Evolutionary conservation across 1,139 yeast species (phyloP).

Genomic region (Blastobotrys apis): DNA sequence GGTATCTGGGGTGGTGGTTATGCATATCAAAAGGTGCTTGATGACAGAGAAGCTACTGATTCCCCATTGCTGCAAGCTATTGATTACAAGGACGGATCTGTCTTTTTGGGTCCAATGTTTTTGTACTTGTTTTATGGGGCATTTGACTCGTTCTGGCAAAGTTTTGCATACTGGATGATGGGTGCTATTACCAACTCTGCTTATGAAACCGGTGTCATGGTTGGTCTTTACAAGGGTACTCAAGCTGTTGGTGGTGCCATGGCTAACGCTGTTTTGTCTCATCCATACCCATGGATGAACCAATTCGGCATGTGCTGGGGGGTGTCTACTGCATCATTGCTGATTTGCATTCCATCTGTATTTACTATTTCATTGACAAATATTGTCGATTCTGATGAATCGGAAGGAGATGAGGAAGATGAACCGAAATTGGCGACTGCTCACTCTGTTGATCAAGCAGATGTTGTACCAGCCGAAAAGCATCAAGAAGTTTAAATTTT

Average conservation of each 20-base stretch:
- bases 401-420: constrained; percentile 4
- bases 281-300: constrained; percentile 39
- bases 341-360: constrained; percentile 39
- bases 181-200: constrained; percentile 55
- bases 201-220: constrained; percentile 49
- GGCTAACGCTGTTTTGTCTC: constrained; percentile 52
- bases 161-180: constrained; percentile 48
- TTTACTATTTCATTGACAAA: constrained; percentile 25
- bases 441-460: too few species aligned
- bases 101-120: constrained; percentile 23
- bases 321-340: constrained; percentile 44
- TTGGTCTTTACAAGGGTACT: constrained; percentile 53
- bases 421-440: constrained; percentile 5
- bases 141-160: constrained; percentile 53
- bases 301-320: constrained; percentile 54
- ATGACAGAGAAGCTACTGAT: constrained; percentile 12
- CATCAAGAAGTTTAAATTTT: constrained; percentile 1
- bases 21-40: constrained; percentile 40
- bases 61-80: constrained; percentile 16
- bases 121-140: constrained; percentile 51
- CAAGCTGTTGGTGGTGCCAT: constrained; percentile 59
- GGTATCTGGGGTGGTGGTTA: constrained; percentile 59
- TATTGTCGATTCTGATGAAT: constrained; percentile 9
- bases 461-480: too few species aligned
- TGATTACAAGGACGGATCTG: constrained; percentile 22